A percentile compares a stretch with the other conserved stretches of the same genome.
Conservation (phyloP, 129 eudicot species). For the Helianthus annuus region HanXRQr2.0-SUNRISE NC_035443.2:52493025-52493524, state of each 20-base stretch:
- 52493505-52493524: background rate
- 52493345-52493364: constrained; percentile 89
- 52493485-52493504: background rate
- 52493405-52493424: constrained; percentile 89
- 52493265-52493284: constrained; percentile 99
- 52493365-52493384: constrained; percentile 97
- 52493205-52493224: background rate
- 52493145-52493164: constrained; percentile 74
- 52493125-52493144: constrained; percentile 76
- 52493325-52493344: constrained; percentile 91
- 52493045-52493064: background rate
- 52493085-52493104: constrained; percentile 88
- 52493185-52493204: background rate
- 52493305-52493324: constrained; percentile 97
- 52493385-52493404: constrained; percentile 95
- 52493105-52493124: constrained; percentile 50
- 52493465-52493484: constrained; percentile 9
- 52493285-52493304: constrained; percentile 94
- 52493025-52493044: background rate
- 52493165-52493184: background rate
- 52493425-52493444: constrained; percentile 97
- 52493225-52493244: background rate
- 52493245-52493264: constrained; percentile 54
- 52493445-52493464: constrained; percentile 58
- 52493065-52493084: constrained; percentile 69